Conservation (phyloP, 176 grass and related monocot genomes). For the Thalia dealbata region DNA sequence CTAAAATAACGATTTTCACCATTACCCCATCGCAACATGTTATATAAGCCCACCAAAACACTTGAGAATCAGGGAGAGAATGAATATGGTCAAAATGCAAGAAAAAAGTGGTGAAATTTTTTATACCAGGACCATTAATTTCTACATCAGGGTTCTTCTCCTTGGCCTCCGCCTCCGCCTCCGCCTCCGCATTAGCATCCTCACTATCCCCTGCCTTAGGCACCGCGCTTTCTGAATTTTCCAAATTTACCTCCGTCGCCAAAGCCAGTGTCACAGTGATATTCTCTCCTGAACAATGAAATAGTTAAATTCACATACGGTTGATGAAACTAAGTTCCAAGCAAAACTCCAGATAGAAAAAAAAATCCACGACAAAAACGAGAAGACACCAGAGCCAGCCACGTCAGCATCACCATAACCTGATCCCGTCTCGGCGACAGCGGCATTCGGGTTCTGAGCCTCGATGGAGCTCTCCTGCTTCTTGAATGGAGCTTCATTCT, state of each 20-base stretch:
- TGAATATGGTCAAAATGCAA: not conserved
- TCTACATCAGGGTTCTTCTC: not conserved
- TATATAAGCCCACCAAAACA: not conserved
- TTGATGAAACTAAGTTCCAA: not conserved
- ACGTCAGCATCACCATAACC: not conserved
- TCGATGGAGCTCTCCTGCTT: constrained; percentile 1
- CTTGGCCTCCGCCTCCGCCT: not conserved
- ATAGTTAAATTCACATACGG: not conserved
- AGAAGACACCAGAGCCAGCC: not conserved
- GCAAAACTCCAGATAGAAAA: not conserved
- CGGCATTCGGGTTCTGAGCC: not conserved
- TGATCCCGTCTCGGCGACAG: not conserved
- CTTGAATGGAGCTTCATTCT: constrained; percentile 7
- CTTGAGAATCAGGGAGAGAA: not conserved
- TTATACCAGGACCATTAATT: constrained; percentile 9
- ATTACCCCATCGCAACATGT: too few species aligned
- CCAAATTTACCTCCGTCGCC: not conserved
- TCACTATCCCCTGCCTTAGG: not conserved
- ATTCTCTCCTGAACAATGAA: not conserved
- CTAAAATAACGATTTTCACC: too few species aligned
- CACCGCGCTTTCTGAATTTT: not conserved
- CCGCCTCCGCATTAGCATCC: not conserved
- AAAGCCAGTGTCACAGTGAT: not conserved
- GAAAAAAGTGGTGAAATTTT: not conserved
- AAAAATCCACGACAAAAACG: not conserved